Base-by-base conservation (phyloP, 139 green algal species). In the Chlorella vulgaris region DNA sequence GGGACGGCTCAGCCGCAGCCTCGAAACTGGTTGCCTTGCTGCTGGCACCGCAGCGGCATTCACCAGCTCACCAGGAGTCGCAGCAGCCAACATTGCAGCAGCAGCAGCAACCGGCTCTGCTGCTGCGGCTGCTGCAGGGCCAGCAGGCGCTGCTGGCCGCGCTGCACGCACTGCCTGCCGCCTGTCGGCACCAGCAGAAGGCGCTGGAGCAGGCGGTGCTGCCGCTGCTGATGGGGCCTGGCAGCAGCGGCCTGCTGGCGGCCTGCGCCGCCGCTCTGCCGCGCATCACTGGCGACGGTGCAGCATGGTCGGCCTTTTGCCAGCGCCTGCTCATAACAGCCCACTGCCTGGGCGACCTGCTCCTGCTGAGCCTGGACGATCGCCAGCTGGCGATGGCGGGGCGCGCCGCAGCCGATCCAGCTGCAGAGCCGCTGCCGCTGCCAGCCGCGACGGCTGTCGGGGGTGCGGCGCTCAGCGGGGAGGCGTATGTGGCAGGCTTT, bases 331-430 rank as follows among this genome's bases (percentile, higher is more conserved):
- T 91, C 5, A 51, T 33, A 1, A 76, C 81, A 0, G 81, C 81
- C 0, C 35, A 94, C 29, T 29, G 78, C 69, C n/a, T 91, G 77
- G 74, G 90, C 55, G 67, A 93, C 83, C 28, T 68, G 69, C 28
- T 86, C 55, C 61, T 76, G 31, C 76, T 82, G 35, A 51, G 39
- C 7, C 29, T 70, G 36, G 60, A 87, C 36, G 40, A 74, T 40
- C 33, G 13, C 0, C 40, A 50, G 50, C 43, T 75, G 66, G 47
- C 51, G 26, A 50, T 18, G 3, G 69, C 60, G 63, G 61, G 43
- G 5, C 55, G 47, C 31, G 61, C 36, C 2, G 70, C 38, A 2
- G 6, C 73, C 5, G 82, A 86, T 61, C 71, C 82, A 4, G 21
- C 40, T 0, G 82, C 82, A 3, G 38, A 50, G 35, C 74, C 74